Percentiles rank a stretch among this genome's conserved stretches.
Evolutionary conservation across 2,329 filamentous ascomycete species (phyloP).

Genomic region (Fusarium cicatricum): DNA sequence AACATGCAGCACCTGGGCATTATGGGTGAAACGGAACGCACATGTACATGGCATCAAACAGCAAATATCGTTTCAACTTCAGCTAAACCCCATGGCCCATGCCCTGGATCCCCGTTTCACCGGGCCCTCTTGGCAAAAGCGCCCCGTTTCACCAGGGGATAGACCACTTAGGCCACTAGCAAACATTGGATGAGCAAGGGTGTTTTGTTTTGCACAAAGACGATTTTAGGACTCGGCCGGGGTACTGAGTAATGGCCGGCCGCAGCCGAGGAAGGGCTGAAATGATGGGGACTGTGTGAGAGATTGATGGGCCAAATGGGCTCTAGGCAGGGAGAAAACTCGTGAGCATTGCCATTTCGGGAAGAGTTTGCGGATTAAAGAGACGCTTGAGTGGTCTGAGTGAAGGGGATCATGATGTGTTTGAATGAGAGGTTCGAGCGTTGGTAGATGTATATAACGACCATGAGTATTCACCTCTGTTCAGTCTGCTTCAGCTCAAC

Average conservation of each 20-base stretch:
- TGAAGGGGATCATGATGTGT: constrained; percentile 11
- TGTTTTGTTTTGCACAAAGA: constrained; percentile 4
- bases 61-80: constrained; percentile 11
- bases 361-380: constrained; percentile 26
- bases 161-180: neutral
- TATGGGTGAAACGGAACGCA: constrained; percentile 12
- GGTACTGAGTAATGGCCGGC: neutral
- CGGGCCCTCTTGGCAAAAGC: constrained; percentile 3
- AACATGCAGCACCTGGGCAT: neutral
- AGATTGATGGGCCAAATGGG: constrained; percentile 6
- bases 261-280: constrained; percentile 9
- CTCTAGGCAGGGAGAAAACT: neutral
- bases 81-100: constrained; percentile 10
- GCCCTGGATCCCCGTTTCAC: constrained; percentile 16
- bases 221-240: neutral
- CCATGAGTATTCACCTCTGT: neutral
- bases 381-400: constrained; percentile 2
- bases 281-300: neutral
- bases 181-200: neutral
- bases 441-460: constrained; percentile 22
- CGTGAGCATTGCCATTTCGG: constrained; percentile 27
- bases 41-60: neutral
- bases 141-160: constrained; percentile 22
- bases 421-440: constrained; percentile 12
- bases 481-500: constrained; percentile 22